Base-by-base conservation (phyloP, 106 monocot genomes). In the Acorus gramineus region DNA sequence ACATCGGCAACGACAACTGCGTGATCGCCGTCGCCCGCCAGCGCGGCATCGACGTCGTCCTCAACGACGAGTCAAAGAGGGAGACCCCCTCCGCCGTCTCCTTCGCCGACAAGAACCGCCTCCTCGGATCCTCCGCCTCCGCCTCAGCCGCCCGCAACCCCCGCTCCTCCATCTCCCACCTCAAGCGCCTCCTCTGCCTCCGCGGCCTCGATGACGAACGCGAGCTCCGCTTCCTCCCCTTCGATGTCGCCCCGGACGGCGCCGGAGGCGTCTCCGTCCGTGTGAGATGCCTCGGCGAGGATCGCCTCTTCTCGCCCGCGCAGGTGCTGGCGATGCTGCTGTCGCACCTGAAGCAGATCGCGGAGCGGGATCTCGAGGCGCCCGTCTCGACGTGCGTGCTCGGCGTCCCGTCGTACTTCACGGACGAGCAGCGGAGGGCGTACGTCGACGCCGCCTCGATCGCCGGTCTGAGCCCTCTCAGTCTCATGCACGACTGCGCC, bases 401-500 rank as follows among this genome's bases (percentile, higher is more conserved):
- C 64, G 84, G 84, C 11, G 75, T 95, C 9, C 95, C 95, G 0
- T 78, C 70, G 42, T 90, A 95, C 73, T 82, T 83, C 67, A 80
- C 87, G 46, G 74, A 90, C 49, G 56, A 66, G 6, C 78, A 90
- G 73, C 71, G 95, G n/a, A 59, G 80, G 3, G 73, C 76, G 3
- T 95, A 95, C 61, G 76, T 90, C 42, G 81, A 95, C 47, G 95
- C 95, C 0, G 90, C 95, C 2, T 64, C 69, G 11, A 85, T 95
- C 44, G 95, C 95, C 2, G 95, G 95, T 2, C 63, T 95, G 59
- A 72, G 69, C 12, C 90, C 87, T 3, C 63, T 95, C 44, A 55
- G 87, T 46, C 49, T 95, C 49, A 74, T 95, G 82, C 95, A 90
- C 46, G 95, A 95, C 8, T 53, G 50, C 44, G 69, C 95, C 2